Conservation (phyloP, 139 green algal species). For the Chlamydomonas sphaeroides region DNA sequence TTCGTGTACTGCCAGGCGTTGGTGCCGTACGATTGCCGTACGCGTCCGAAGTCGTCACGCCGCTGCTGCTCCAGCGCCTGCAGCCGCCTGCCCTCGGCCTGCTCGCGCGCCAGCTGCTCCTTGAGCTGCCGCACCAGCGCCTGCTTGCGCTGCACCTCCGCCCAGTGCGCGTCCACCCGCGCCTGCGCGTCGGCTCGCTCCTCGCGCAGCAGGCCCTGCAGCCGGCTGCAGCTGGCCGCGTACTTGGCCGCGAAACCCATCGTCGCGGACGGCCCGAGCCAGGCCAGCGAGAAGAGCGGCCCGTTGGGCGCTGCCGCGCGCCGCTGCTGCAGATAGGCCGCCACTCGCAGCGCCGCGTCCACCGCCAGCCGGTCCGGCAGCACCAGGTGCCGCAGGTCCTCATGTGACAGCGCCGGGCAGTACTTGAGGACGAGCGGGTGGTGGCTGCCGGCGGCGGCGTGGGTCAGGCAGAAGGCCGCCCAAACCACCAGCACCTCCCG, state of each 20-base stretch:
- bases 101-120: background rate
- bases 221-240: slow-evolving; percentile 41
- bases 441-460: background rate
- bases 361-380: slow-evolving; percentile 47
- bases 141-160: slow-evolving; percentile 56
- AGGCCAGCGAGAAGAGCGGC: slow-evolving; percentile 50
- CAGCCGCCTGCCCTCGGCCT: background rate
- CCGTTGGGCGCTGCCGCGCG: background rate
- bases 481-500: slow-evolving; percentile 58
- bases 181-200: slow-evolving; percentile 40
- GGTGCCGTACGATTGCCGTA: background rate
- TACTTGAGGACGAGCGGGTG: slow-evolving; percentile 40
- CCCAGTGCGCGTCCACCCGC: slow-evolving; percentile 48
- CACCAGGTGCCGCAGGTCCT: slow-evolving; percentile 62
- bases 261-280: too few species aligned
- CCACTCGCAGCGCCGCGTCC: slow-evolving; percentile 52
- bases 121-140: background rate
- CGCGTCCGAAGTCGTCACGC: background rate
- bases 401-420: slow-evolving; percentile 23
- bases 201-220: slow-evolving; percentile 24
- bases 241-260: slow-evolving; percentile 9
- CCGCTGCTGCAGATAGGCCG: slow-evolving; percentile 50
- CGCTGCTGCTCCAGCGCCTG: background rate
- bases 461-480: slow-evolving; percentile 55
- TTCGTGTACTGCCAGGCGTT: background rate